Conservation (phyloP, 2,329 filamentous ascomycete species). For the Trichoderma sp. region DNA sequence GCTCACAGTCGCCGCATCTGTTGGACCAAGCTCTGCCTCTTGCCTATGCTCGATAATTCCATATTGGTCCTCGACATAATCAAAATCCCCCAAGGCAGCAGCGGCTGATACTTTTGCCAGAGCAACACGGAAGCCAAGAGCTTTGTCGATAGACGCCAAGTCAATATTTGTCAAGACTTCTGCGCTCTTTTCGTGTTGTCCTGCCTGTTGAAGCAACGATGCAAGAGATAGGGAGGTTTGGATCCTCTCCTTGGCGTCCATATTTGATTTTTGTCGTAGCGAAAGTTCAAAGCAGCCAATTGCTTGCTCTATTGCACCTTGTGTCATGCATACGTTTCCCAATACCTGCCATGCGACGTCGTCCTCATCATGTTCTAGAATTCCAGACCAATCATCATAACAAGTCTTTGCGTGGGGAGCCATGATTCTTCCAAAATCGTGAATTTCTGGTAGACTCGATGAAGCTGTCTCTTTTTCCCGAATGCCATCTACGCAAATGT, state of each 20-base stretch:
- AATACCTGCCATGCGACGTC: conserved; percentile 42
- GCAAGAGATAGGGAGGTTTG: conserved; percentile 29
- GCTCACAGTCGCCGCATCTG: conserved; percentile 29
- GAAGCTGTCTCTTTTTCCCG: conserved; percentile 26
- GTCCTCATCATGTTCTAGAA: conserved; percentile 31
- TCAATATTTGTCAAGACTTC: conserved; percentile 28
- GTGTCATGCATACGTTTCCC: conserved; percentile 33
- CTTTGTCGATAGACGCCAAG: conserved; percentile 28
- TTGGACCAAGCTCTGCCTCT: conserved; percentile 28
- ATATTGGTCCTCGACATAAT: conserved; percentile 27
- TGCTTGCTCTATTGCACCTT: conserved; percentile 29
- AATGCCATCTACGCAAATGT: conserved; percentile 29
- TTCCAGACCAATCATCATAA: conserved; percentile 30
- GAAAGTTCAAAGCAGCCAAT: conserved; percentile 32
- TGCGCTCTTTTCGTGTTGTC: conserved; percentile 24
- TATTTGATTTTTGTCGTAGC: conserved; percentile 22
- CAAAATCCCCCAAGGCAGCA: conserved; percentile 27
- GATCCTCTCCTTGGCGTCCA: conserved; percentile 27
- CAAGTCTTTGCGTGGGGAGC: conserved; percentile 32
- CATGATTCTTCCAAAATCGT: conserved; percentile 31
- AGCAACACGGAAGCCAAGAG: conserved; percentile 29
- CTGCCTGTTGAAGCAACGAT: conserved; percentile 27
- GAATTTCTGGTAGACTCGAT: conserved; percentile 27
- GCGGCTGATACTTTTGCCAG: conserved; percentile 29
- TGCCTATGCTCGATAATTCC: conserved; percentile 29